Evolutionary conservation across 2,329 filamentous ascomycete genomes (phyloP), one percentile per base, ranked within the genome.

Genomic region (Colletotrichum tropicicola): DNA sequence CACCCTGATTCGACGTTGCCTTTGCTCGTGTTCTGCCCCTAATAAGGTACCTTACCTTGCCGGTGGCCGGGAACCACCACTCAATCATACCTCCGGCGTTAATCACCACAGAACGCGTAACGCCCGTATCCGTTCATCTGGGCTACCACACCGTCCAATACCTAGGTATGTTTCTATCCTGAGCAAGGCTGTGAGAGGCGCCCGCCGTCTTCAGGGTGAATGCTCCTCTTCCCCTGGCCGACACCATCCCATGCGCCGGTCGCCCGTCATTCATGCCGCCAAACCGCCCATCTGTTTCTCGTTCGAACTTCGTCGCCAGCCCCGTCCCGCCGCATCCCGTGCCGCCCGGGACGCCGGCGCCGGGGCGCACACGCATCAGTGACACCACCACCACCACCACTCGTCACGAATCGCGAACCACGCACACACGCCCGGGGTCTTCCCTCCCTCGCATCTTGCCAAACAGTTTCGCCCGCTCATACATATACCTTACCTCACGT

Each of bases 161-260:
- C n/a, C n/a, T n/a, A 12, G 19, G 17, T 3, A 8, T 37, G 61
- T 61, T 65, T 61, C 61, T 65, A 65, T 65, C 44, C 44, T 21
- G 57, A 27, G 62, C 27, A 57, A 65, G 62, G 62, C 62, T 55
- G 62, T 65, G 62, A 51, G 8, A 39, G 10, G 32, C n/a, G n/a
- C 32, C 10, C 32, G 4, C 4, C 32, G 4, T 35, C 32, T n/a
- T n/a, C n/a, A n/a, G n/a, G n/a, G n/a, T n/a, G n/a, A n/a, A n/a
- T n/a, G n/a, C n/a, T n/a, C n/a, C n/a, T n/a, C n/a, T n/a, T n/a
- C n/a, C n/a, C n/a, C n/a, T n/a, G n/a, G n/a, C n/a, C n/a, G n/a
- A n/a, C n/a, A n/a, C n/a, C n/a, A n/a, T n/a, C n/a, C n/a, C 13
- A 35, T 35, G 56, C 47, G 21, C 19, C 35, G 8, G 19, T 21